Evolutionary conservation across 1,139 yeast genomes (phyloP).

Genomic region (Lodderomyces beijingensis): DNA sequence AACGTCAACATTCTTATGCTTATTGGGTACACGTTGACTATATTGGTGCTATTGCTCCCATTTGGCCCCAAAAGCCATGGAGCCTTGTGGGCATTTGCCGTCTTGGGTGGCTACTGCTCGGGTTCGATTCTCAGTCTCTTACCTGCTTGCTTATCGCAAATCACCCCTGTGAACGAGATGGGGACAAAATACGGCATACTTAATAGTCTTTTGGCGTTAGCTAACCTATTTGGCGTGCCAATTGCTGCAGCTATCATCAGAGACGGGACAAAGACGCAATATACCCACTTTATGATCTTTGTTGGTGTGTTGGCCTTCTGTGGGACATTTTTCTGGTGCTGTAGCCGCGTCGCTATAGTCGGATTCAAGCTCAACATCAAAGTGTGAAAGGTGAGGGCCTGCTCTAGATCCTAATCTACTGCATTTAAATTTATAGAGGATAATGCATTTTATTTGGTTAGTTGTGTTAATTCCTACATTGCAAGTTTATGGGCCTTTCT

Average conservation of each 20-base stretch:
- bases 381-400: too few species aligned
- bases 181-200: slow-evolving; percentile 41
- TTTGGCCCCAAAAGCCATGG: slow-evolving; percentile 27
- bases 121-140: slow-evolving; percentile 31
- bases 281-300: slow-evolving; percentile 32
- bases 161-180: slow-evolving; percentile 34
- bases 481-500: too few species aligned
- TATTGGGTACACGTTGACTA: slow-evolving; percentile 25
- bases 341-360: slow-evolving; percentile 30
- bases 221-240: slow-evolving; percentile 41
- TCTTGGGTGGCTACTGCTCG: slow-evolving; percentile 30
- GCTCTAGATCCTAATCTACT: too few species aligned
- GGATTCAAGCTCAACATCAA: slow-evolving; percentile 30
- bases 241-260: slow-evolving; percentile 42
- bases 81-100: slow-evolving; percentile 33
- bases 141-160: slow-evolving; percentile 39
- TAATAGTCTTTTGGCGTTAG: slow-evolving; percentile 36
- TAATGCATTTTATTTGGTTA: too few species aligned
- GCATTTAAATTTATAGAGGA: too few species aligned
- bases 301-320: slow-evolving; percentile 28
- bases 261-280: slow-evolving; percentile 25
- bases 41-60: slow-evolving; percentile 36
- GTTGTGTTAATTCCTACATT: too few species aligned
- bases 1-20: slow-evolving; percentile 38
- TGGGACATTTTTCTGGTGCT: slow-evolving; percentile 29